phyloP scores from a whole-genome alignment of 2,329 filamentous ascomycete genomes.

The Alternaria sp. region DNA sequence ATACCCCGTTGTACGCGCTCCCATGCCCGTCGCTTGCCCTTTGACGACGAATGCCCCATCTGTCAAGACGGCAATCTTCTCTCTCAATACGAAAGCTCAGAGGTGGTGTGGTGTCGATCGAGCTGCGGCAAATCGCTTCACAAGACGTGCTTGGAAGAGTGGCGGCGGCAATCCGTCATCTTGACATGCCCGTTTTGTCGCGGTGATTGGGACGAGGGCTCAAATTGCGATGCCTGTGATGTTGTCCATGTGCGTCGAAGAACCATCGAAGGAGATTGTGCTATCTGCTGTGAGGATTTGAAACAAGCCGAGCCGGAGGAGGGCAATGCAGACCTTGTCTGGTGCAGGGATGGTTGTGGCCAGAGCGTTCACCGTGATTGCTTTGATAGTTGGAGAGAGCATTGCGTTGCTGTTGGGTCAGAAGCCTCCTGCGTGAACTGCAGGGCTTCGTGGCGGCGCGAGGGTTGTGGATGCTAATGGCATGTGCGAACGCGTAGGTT shows the following conservation, averaged over 20 bases:
- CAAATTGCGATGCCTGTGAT: slow-evolving; percentile 1
- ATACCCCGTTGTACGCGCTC: not conserved
- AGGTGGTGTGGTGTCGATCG: slow-evolving; percentile 26
- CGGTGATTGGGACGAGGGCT: slow-evolving; percentile 9
- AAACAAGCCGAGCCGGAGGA: not conserved
- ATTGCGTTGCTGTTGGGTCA: not conserved
- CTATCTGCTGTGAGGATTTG: slow-evolving; percentile 10
- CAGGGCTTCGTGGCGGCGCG: not conserved
- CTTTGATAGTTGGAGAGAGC: slow-evolving; percentile 14
- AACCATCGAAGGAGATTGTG: not conserved
- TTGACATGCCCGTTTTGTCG: slow-evolving; percentile 21
- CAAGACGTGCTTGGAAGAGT: slow-evolving; percentile 19
- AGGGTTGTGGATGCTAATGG: too few species aligned
- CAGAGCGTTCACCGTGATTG: slow-evolving; percentile 21
- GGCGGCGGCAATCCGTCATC: slow-evolving; percentile 3
- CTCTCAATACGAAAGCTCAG: not conserved
- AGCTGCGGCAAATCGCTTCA: slow-evolving; percentile 22
- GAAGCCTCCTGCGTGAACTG: not conserved
- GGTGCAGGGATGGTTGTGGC: slow-evolving; percentile 25
- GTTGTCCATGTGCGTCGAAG: not conserved
- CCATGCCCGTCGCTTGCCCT: slow-evolving; percentile 22
- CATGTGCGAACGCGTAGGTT: not conserved
- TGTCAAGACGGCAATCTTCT: slow-evolving; percentile 19
- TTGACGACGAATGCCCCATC: slow-evolving; percentile 28
- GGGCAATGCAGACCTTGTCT: not conserved